Base-by-base conservation (phyloP, 2,329 filamentous ascomycete species). In the Neofusicoccum ribis region DNA sequence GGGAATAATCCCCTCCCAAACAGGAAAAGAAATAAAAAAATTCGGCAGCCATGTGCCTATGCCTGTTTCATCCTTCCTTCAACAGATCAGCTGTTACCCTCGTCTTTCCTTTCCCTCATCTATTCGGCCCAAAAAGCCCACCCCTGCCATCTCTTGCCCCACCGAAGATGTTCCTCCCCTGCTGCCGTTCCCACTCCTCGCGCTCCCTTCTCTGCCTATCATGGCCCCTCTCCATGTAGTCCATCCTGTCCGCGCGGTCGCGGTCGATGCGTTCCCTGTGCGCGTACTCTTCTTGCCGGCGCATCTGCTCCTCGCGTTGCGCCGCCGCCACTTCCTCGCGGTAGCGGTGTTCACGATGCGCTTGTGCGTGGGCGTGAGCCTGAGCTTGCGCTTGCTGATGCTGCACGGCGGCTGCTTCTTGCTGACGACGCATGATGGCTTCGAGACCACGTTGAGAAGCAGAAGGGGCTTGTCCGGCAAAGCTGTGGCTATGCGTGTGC, bases 341-440 rank as follows among this genome's bases (percentile, higher is more conserved):
- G 17, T 46, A 63, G 15, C 61, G 51, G n/a, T 64, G 62, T 14
- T 64, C 51, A 8, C 49, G 49, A 7, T 64, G 62, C 3, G 62
- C 62, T 14, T 64, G 62, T 14, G 62, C 62, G 3, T 64, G 62
- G 7, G 61, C 61, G 47, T 63, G 60, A 14, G 61, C 61, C 14
- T 64, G 62, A 1, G 62, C 62, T 9, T 64, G 51, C 5, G 43
- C 50, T 17, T 64, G 62, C 12, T 52, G 49, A 12, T 64, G 62
- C 44, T 64, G 62, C 11, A 15, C 56, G 0, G 31, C 56, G 9
- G 43, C 46, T 8, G 50, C 51, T 17, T 56, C 62, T 34, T 64
- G 62, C 34, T 64, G 51, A 9, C 52, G 47, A 4, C 49, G 49
- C 49, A 63, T 37, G 5, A 60, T 60, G 20, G 61, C 61, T 54